These are phyloP conservation scores for Trichocladium antarcticum DNA, from an alignment of 495 filamentous ascomycete genomes.

Conservation along the genomic window DNA sequence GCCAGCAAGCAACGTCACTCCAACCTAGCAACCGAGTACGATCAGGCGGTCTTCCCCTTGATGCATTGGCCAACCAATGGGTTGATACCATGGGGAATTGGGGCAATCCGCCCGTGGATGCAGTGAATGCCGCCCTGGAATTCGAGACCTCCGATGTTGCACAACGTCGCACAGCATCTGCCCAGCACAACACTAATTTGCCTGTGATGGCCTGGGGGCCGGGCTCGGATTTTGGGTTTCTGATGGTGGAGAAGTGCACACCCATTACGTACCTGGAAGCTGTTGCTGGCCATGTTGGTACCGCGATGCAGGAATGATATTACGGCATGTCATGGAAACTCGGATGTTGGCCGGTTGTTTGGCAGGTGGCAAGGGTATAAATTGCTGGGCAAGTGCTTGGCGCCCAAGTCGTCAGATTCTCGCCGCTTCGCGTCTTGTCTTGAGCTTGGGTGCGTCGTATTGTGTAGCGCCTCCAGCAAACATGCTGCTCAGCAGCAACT, in stretches of 20 bases:
- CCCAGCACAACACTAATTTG: background rate
- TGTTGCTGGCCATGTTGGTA: conserved; percentile 6
- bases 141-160: background rate
- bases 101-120: no score
- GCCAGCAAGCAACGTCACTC: background rate
- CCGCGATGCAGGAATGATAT: conserved; percentile 19
- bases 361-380: conserved; percentile 1
- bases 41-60: conserved; percentile 1
- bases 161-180: background rate
- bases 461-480: background rate
- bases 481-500: no score
- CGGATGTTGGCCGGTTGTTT: conserved; percentile 9
- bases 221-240: background rate
- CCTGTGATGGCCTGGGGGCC: background rate
- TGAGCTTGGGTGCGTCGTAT: background rate
- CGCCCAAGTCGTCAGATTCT: conserved; percentile 19
- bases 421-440: conserved; percentile 17
- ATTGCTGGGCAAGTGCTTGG: background rate
- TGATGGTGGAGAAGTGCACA: conserved; percentile 15
- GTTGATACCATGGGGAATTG: background rate
- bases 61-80: background rate
- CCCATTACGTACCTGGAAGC: conserved; percentile 24
- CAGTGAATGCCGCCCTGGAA: background rate
- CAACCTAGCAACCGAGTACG: background rate
- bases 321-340: conserved; percentile 30